Conservation (phyloP, 805 yeast species). For the Candida berthetii region DNA sequence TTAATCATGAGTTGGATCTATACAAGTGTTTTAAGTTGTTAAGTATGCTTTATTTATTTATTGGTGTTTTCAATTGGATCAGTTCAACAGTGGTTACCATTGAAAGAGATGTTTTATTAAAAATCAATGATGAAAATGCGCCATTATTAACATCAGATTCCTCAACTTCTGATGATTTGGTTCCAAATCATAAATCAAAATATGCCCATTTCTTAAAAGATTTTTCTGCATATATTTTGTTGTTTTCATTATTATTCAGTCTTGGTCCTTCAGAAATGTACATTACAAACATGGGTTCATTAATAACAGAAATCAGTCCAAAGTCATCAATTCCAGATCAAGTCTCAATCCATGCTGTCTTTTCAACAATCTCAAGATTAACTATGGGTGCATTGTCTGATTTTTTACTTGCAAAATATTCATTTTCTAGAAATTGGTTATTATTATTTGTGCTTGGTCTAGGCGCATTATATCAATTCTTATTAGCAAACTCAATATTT, state of each 20-base stretch:
- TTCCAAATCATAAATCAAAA: constrained; percentile 14
- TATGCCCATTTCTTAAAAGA: constrained; percentile 28
- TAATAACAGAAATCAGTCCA: constrained; percentile 29
- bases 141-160: constrained; percentile 22
- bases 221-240: constrained; percentile 56
- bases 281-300: constrained; percentile 75
- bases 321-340: constrained; percentile 31
- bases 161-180: constrained; percentile 16
- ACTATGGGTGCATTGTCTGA: constrained; percentile 67
- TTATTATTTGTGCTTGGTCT: constrained; percentile 24
- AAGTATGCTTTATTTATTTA: constrained; percentile 42
- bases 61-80: constrained; percentile 57
- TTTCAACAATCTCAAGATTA: constrained; percentile 69
- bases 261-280: constrained; percentile 85
- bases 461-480: constrained; percentile 30
- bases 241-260: constrained; percentile 55
- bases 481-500: constrained; percentile 16
- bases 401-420: constrained; percentile 28
- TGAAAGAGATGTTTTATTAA: constrained; percentile 20
- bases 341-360: constrained; percentile 55
- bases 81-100: constrained; percentile 61
- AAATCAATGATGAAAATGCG: constrained; percentile 21
- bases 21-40: constrained; percentile 47
- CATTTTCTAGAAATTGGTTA: constrained; percentile 24
- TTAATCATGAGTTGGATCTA: constrained; percentile 33